Evolutionary conservation across 805 yeast genomes (phyloP).

Genomic region (Kluyveromyces nonfermentans): DNA sequence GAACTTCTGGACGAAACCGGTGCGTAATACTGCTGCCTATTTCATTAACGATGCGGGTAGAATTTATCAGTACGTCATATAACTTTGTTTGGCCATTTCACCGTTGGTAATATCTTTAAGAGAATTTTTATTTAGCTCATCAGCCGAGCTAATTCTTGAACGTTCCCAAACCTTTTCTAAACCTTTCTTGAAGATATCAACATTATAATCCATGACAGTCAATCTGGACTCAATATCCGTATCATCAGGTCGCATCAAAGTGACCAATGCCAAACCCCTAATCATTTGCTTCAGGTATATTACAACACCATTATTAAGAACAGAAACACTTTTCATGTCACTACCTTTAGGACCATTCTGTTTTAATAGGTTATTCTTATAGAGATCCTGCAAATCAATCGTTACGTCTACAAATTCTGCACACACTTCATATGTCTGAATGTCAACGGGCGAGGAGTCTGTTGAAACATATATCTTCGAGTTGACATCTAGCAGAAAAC

Average conservation of each 20-base stretch:
- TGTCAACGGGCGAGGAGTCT: slow-evolving; percentile 91
- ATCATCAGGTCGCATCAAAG: slow-evolving; percentile 64
- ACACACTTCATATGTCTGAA: slow-evolving; percentile 91
- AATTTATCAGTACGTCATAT: neutral
- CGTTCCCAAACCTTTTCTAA: slow-evolving; percentile 53
- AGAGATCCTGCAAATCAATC: slow-evolving; percentile 72
- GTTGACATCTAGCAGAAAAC: slow-evolving; percentile 82
- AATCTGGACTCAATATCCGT: slow-evolving; percentile 37
- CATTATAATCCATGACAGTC: slow-evolving; percentile 81
- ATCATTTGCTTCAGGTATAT: slow-evolving; percentile 86
- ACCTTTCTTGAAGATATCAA: slow-evolving; percentile 67
- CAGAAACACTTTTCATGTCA: slow-evolving; percentile 54
- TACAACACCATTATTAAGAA: slow-evolving; percentile 73
- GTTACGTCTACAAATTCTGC: slow-evolving; percentile 95
- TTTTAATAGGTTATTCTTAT: slow-evolving; percentile 29
- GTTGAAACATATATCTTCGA: slow-evolving; percentile 94
- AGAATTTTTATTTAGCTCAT: neutral
- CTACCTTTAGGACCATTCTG: slow-evolving; percentile 6
- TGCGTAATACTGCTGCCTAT: too few species aligned
- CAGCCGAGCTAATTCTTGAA: slow-evolving; percentile 15
- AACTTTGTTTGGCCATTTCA: neutral
- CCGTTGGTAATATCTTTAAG: neutral
- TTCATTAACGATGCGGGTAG: too few species aligned
- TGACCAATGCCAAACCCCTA: slow-evolving; percentile 84
- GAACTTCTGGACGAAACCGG: too few species aligned